Evolutionary conservation across 31 red algal species (phyloP).

Genomic region (Asparagopsis taxiformis): DNA sequence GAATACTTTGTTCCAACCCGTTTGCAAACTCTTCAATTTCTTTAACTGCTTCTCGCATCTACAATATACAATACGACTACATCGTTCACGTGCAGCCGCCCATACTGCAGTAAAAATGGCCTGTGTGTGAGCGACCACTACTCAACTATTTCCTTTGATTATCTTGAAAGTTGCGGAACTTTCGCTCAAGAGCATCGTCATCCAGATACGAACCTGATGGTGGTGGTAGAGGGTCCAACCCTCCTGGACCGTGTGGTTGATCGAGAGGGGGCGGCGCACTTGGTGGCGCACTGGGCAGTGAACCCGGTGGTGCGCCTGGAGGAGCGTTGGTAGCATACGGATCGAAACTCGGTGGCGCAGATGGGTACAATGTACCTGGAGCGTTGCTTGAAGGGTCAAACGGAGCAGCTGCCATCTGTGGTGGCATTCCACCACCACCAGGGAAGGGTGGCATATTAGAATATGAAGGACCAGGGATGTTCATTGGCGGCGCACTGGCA

Average conservation of each 20-base stretch:
- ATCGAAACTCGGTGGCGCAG: background rate
- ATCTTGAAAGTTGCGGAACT: conserved; percentile 19
- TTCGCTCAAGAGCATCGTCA: conserved; percentile 34
- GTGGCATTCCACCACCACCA: no score
- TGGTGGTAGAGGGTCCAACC: background rate
- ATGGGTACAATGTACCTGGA: conserved; percentile 27
- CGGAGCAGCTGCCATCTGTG: conserved; percentile 4
- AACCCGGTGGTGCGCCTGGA: background rate
- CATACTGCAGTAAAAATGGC: no score
- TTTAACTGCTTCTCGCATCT: no score
- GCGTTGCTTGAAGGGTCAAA: conserved; percentile 37
- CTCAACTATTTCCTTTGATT: conserved; percentile 5
- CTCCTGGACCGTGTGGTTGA: no score
- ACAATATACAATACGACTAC: background rate
- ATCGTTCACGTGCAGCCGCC: background rate
- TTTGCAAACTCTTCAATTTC: no score
- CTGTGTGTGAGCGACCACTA: no score
- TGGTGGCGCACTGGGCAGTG: no score
- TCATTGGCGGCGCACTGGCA: background rate
- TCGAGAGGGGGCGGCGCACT: no score
- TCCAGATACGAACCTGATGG: conserved; percentile 4
- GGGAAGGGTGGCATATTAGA: no score
- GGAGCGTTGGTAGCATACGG: conserved; percentile 7
- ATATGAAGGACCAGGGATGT: conserved; percentile 44
- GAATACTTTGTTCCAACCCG: no score